Evolutionary conservation across 768 basidiomycete genomes (phyloP).

Genomic region (Phlegmacium glaucopus): DNA sequence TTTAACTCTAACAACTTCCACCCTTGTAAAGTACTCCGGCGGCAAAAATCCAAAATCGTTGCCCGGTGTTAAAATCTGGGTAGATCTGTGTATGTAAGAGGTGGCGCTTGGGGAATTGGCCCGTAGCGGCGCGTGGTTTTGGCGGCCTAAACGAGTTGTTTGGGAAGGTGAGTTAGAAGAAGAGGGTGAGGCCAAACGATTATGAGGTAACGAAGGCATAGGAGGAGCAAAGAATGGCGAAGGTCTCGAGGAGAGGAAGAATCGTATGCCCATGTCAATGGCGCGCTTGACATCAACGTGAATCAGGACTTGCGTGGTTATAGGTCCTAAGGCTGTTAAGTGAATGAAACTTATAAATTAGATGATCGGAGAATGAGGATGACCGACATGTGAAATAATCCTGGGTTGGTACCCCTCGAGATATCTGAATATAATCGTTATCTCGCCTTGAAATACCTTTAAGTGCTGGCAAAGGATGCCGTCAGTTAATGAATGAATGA

Average conservation of each 20-base stretch:
- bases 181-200: background rate
- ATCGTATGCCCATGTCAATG: background rate
- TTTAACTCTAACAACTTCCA: background rate
- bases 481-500: background rate
- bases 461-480: background rate
- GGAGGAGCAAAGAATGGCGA: background rate
- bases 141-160: no score
- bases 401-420: no score
- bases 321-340: background rate
- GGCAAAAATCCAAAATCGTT: background rate
- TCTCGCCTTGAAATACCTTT: no score
- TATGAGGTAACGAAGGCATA: background rate
- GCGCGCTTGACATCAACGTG: background rate
- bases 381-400: background rate
- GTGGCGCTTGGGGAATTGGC: no score
- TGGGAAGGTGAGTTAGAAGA: no score
- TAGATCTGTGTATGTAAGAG: background rate
- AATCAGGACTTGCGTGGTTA: background rate
- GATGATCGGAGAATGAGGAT: background rate
- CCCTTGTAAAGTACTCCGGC: background rate
- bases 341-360: background rate
- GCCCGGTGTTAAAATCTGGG: background rate
- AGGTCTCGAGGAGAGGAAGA: background rate
- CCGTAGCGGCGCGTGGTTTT: no score
- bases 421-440: no score